These are phyloP conservation scores for Pyrenula massariospora DNA, from an alignment of 495 filamentous ascomycete genomes.

Conservation along the genomic window DNA sequence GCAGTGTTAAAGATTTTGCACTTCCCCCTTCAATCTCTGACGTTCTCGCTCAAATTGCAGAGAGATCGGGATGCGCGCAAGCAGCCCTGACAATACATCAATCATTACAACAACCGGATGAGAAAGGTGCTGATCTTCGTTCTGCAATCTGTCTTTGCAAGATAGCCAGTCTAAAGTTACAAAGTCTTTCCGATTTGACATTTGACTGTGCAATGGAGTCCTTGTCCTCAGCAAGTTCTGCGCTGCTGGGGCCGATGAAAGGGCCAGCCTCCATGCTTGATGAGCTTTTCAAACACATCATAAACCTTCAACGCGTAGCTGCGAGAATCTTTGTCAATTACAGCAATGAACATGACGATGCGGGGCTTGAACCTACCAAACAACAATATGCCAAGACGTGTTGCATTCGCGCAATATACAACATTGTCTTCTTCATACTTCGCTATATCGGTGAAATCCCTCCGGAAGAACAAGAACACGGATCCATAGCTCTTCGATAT, in stretches of 20 bases:
- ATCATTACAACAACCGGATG: conserved; percentile 21
- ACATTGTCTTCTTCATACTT: background rate
- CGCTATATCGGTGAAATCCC: background rate
- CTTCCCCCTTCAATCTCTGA: conserved; percentile 12
- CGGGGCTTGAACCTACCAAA: background rate
- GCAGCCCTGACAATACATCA: conserved; percentile 29
- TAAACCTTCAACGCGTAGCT: conserved; percentile 46
- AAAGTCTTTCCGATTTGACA: conserved; percentile 7
- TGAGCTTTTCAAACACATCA: conserved; percentile 54
- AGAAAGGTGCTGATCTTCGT: conserved; percentile 20
- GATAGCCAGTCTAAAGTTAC: conserved; percentile 28
- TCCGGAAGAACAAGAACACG: background rate
- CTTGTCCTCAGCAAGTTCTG: background rate
- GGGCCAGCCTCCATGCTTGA: conserved; percentile 57
- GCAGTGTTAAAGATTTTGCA: background rate
- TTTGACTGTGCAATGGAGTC: background rate
- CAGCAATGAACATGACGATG: background rate
- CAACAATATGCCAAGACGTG: background rate
- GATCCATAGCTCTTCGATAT: background rate
- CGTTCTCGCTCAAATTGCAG: conserved; percentile 29
- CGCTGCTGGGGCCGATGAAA: conserved; percentile 34
- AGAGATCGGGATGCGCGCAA: conserved; percentile 30
- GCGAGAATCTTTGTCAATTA: conserved; percentile 31
- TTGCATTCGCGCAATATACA: background rate
- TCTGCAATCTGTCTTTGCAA: conserved; percentile 30